Evolutionary conservation across 257 asterid species (phyloP), one percentile per base, ranked within the genome.

Genomic region (Primulina tabacum): DNA sequence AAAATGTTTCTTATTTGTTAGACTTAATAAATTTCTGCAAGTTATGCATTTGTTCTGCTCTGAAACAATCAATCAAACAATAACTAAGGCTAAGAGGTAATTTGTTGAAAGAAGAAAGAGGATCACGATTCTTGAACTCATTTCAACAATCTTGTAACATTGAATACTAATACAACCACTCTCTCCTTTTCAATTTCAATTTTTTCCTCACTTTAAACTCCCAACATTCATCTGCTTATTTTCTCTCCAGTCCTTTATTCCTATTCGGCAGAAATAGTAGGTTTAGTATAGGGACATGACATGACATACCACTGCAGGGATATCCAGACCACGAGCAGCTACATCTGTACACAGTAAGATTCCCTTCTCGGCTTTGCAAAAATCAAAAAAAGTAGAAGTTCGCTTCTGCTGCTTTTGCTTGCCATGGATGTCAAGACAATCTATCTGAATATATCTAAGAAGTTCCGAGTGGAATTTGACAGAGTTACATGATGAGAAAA

Each of bases 261-360:
- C n/a, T 50, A 9, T 8, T 6, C 17, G 37, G 35, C 56, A 65
- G 40, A 18, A 9, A 57, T 35, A 33, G 62, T 58, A 28, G 17
- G 62, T 17, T 33, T 17, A 43, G 29, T 17, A 28, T 67, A 63
- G 76, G 0, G 24, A 21, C 24, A 21, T 21, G 24, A 21, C 63
- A 65, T 30, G 77, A 57, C 84, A 73, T 91, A 94, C 99, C 97
- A 94, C 97, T 65, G 88, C 80, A 67, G 97, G 99, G 80, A 94
- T 91, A 83, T 94, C 97, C 72, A 94, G 96, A 69, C 99, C 99
- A 77, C 99, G 97, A 64, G 99, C 97, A 21, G 97, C 99, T 10
- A 94, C 97, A 71, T 94, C 97, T 0, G 99, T 94, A 74, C 99
- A 91, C 70, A 94, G 82, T 70, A 91, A 77, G 69, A 94, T 85